Evolutionary conservation across 192 early-diverging fungal genomes (phyloP), one percentile per base, ranked within the genome.

Genomic region (Coemansia sp.): DNA sequence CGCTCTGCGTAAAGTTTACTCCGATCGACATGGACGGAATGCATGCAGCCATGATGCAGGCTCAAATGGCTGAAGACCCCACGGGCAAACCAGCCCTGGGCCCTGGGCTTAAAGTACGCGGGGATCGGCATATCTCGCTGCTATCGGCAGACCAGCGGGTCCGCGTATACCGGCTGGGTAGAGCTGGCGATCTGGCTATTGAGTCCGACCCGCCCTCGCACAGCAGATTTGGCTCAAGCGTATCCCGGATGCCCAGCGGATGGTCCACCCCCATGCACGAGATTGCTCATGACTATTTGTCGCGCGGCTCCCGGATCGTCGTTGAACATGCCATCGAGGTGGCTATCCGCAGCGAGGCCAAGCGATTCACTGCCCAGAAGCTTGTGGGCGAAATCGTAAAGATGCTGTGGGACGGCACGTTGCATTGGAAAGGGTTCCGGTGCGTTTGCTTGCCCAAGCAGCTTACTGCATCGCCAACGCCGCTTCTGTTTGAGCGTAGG

Each of bases 391-490:
- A 65, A 26, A 47, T 72, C 7, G 69, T 72, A n/a, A 44, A 61
- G 13, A 44, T 65, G 53, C 63, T 72, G 6, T 72, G 69, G 69
- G 54, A 72, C 26, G 69, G 69, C 36, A 48, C 48, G 9, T 39
- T 72, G 48, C 69, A 65, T 14, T 72, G 69, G 69, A 72, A 72
- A 30, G 69, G 63, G 26, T 72, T 63, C 53, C 53, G 53, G 6
- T 70, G 67, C 23, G 51, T 59, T 13, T 37, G 59, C 12, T 16
- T 70, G n/a, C 50, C 31, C 16, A 14, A 31, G 16, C 8, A 19
- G 28, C 2, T 5, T 52, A 26, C 50, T 36, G 16, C 31, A 7
- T 49, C 41, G 14, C 13, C 53, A 11, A 2, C 40, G 53, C 8
- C 53, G 19, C 35, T 52, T 36, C 1, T 18, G 12, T 52, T 52